These are phyloP conservation scores for Colletotrichum noveboracense DNA, from an alignment of 2,329 filamentous ascomycete genomes.

Conservation along the genomic window DNA sequence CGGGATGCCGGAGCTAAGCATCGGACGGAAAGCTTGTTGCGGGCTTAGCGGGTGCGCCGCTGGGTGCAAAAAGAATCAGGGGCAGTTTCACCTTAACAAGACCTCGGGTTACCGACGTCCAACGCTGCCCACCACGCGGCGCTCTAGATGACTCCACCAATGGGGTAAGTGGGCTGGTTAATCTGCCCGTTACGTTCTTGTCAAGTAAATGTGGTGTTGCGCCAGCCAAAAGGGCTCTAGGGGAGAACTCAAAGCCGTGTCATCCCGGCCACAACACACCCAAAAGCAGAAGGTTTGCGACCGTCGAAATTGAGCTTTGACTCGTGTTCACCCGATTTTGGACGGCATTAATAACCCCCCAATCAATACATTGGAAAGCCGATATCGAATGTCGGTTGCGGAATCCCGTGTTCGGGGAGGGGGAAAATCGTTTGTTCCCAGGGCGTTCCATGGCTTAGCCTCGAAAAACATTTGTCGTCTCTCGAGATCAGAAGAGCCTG, in stretches of 20 bases:
- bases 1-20: conserved; percentile 7
- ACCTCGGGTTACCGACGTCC: not conserved
- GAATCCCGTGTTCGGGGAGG: not conserved
- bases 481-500: not conserved
- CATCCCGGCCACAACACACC: not conserved
- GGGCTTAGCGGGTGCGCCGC: conserved; percentile 1
- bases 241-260: not conserved
- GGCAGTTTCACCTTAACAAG: conserved; percentile 8
- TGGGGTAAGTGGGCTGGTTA: not conserved
- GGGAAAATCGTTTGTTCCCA: not conserved
- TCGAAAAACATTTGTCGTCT: not conserved
- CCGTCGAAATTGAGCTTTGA: conserved; percentile 1
- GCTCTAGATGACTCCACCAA: not conserved
- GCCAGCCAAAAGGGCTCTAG: not conserved
- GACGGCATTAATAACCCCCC: not conserved
- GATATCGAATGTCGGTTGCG: not conserved
- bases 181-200: not conserved
- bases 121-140: not conserved
- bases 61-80: not conserved
- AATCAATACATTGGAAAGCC: not conserved
- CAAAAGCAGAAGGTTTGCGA: not conserved
- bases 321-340: not conserved
- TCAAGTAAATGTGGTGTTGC: not conserved
- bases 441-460: not conserved
- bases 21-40: conserved; percentile 16